Base-by-base conservation (phyloP, 2,329 filamentous ascomycete genomes). In the Calycina marina region DNA sequence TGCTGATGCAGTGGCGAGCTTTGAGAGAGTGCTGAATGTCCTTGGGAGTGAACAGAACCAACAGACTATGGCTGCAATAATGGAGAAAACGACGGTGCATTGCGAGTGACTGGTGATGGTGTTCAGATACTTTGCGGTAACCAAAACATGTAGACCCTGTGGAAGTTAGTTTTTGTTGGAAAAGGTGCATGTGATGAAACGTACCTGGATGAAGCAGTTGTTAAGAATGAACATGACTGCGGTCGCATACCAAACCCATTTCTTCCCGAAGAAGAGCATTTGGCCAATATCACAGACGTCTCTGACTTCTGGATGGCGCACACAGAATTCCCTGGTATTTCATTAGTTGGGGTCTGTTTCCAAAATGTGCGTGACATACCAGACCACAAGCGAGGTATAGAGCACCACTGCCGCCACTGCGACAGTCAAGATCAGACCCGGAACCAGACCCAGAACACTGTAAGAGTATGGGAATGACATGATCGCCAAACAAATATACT, bases 401-500 rank as follows among this genome's bases (percentile, higher is more conserved):
- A 92, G 62, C 2, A 94, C 86, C 12, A 86, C 56, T 4, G 60
- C 67, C 15, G 86, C 84, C 37, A 92, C 69, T 17, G 88, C 69
- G 2, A 80, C 64, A 0, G 86, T 93, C 51, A 93, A 53, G 40
- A 93, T 88, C 6, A 94, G 56, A 14, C 81, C 85, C 0, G 86
- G 85, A 1, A 93, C 82, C 11, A 94, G 67, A 5, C 86, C 86
- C 5, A 94, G 69, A 16, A 88, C 61, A 26, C 83, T 82, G 56
- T 94, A 94, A 0, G 84, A 93, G 68, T 81, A 93, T 0, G 86
- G 86, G 46, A 94, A 94, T 31, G 82, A 92, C 85, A 94, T 93
- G 52, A 93, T 93, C 37, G 71, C 64, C 57, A 94, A 60, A 54
- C 84, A 93, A 38, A 94, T 94, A 55, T 94, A 94, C 62, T 94